phyloP scores from a whole-genome alignment of 805 yeast species.

The Teunomyces panamensis region DNA sequence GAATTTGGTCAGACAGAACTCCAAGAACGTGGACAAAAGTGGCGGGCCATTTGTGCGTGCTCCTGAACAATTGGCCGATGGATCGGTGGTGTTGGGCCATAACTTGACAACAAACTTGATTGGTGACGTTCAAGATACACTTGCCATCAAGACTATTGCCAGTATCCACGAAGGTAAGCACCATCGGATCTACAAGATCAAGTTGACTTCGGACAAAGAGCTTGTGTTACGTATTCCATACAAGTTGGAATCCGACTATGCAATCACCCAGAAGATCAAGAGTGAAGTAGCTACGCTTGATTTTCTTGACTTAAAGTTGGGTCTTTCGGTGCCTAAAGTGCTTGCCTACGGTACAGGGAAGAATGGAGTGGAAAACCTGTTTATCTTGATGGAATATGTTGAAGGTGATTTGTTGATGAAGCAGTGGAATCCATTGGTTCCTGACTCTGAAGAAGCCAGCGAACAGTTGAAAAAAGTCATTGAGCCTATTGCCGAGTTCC shows the following conservation, averaged over 20 bases:
- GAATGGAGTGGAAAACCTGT: slow-evolving; percentile 71
- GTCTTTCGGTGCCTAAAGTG: slow-evolving; percentile 70
- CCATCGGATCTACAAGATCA: slow-evolving; percentile 78
- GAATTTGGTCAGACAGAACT: slow-evolving; percentile 31
- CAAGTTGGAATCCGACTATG: slow-evolving; percentile 61
- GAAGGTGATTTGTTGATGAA: slow-evolving; percentile 84
- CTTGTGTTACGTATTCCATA: slow-evolving; percentile 86
- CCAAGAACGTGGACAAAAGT: slow-evolving; percentile 19
- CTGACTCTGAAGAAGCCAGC: slow-evolving; percentile 51
- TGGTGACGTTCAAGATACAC: slow-evolving; percentile 41
- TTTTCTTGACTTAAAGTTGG: slow-evolving; percentile 63
- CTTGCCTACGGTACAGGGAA: slow-evolving; percentile 60
- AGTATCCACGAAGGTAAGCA: slow-evolving; percentile 94
- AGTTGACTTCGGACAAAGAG: slow-evolving; percentile 56
- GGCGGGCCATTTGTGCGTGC: slow-evolving; percentile 21
- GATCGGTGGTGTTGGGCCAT: slow-evolving; percentile 45
- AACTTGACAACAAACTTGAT: slow-evolving; percentile 43
- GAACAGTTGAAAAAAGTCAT: slow-evolving; percentile 58
- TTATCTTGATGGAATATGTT: slow-evolving; percentile 73
- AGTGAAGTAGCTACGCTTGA: slow-evolving; percentile 95
- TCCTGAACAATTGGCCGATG: slow-evolving; percentile 41
- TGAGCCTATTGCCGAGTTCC: slow-evolving; percentile 69
- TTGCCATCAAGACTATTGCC: slow-evolving; percentile 65
- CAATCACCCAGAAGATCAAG: slow-evolving; percentile 65
- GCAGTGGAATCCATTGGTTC: slow-evolving; percentile 81